Evolutionary conservation across 2,329 filamentous ascomycete genomes (phyloP).

Genomic region (Fusarium foetens): DNA sequence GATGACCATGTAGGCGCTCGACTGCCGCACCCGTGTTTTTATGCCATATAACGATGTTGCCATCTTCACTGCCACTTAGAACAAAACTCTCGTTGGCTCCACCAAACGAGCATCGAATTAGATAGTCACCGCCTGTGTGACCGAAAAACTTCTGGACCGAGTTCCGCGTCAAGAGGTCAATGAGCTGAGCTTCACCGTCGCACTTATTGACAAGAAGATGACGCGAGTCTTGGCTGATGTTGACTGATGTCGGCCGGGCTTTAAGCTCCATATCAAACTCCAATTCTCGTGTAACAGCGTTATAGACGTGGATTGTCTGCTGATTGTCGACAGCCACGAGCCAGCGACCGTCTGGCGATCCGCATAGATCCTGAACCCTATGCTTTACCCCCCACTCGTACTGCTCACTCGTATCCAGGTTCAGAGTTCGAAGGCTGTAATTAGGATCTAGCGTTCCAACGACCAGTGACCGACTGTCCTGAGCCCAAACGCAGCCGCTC

Average conservation of each 20-base stretch:
- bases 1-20: slow-evolving; percentile 80
- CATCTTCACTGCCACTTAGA: slow-evolving; percentile 86
- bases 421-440: slow-evolving; percentile 76
- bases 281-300: slow-evolving; percentile 77
- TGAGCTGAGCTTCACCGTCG: slow-evolving; percentile 79
- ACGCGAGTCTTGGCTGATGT: slow-evolving; percentile 82
- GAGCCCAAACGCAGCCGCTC: slow-evolving; percentile 89
- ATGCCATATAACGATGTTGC: slow-evolving; percentile 88
- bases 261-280: slow-evolving; percentile 76
- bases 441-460: slow-evolving; percentile 78
- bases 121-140: slow-evolving; percentile 76
- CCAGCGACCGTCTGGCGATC: slow-evolving; percentile 81
- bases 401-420: slow-evolving; percentile 68
- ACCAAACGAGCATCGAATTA: slow-evolving; percentile 87
- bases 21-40: slow-evolving; percentile 82
- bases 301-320: slow-evolving; percentile 81
- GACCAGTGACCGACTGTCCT: slow-evolving; percentile 80
- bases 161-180: slow-evolving; percentile 79
- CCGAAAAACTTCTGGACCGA: slow-evolving; percentile 80
- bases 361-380: slow-evolving; percentile 84
- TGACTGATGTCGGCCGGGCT: slow-evolving; percentile 79
- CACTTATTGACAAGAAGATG: slow-evolving; percentile 85
- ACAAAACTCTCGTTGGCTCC: slow-evolving; percentile 94
- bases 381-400: slow-evolving; percentile 76
- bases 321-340: slow-evolving; percentile 81